Conservation (phyloP, 176 grass and related monocot genomes). For the Paspalum vaginatum region DNA sequence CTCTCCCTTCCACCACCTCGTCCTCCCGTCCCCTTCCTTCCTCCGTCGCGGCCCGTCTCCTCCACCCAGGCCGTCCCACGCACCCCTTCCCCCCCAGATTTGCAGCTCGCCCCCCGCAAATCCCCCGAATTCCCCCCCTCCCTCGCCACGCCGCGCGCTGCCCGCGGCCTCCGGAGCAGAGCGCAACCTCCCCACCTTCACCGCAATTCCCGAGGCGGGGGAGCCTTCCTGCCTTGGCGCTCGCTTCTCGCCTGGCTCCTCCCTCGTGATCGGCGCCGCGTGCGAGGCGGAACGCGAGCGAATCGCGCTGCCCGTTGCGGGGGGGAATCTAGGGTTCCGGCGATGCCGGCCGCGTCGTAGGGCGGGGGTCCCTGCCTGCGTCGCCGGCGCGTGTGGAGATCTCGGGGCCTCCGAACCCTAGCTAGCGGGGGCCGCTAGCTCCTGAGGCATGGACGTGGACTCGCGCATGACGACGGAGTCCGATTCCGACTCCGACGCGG, state of each 20-base stretch:
- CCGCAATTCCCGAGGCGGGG: conserved; percentile 35
- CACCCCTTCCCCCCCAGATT: conserved; percentile 27
- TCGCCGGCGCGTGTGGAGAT: conserved; percentile 48
- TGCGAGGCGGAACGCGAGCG: conserved; percentile 6
- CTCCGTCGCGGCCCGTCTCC: conserved; percentile 29
- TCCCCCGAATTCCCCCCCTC: conserved; percentile 28
- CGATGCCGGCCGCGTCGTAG: conserved; percentile 34
- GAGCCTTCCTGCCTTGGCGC: conserved; percentile 19
- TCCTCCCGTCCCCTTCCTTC: conserved; percentile 18
- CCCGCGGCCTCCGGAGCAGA: conserved; percentile 35
- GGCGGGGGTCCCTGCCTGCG: conserved; percentile 26
- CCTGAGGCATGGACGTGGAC: conserved; percentile 72
- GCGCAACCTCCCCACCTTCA: conserved; percentile 5
- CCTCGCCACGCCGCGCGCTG: conserved; percentile 32
- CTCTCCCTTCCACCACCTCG: conserved; percentile 15
- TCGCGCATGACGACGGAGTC: conserved; percentile 71
- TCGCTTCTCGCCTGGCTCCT: not conserved
- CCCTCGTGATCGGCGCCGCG: conserved; percentile 46
- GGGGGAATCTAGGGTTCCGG: conserved; percentile 38
- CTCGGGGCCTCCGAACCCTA: conserved; percentile 48
- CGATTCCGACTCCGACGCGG: conserved; percentile 70
- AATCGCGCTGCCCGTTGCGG: conserved; percentile 30
- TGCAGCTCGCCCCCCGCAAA: conserved; percentile 27
- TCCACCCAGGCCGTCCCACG: conserved; percentile 31
- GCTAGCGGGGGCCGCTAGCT: not conserved